Base-by-base conservation (phyloP, 257 asterid genomes). In the Salvia miltiorrhiza region DNA sequence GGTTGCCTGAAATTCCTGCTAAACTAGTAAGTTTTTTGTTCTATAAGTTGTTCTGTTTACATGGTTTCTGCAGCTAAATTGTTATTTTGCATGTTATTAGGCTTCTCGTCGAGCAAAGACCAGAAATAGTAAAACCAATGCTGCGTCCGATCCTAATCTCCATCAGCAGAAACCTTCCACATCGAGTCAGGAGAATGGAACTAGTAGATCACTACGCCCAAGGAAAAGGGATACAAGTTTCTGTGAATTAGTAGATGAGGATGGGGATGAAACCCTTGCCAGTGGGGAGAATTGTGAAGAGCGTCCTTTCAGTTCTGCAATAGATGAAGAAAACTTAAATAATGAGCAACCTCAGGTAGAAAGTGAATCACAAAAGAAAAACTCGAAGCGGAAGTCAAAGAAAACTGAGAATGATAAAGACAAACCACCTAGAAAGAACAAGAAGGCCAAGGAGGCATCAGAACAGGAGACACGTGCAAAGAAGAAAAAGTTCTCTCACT, bases 401-500 rank as follows among this genome's bases (percentile, higher is more conserved):
- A 82, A 81, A 73, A 35, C 77, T 44, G 77, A 58, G 52, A 77
- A 70, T 47, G 86, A 71, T 60, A 80, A 80, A 75, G 91, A 83
- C 53, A 90, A 84, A 75, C 83, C 77, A 50, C 72, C 67, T 74
- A 83, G 73, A 74, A 90, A 85, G 81, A 80, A 76, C 57, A 88
- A 85, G 77, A 87, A 72, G 78, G 80, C 79, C 33, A 78, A 76
- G 75, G 90, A 83, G 67, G 76, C 75, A 48, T 67, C 88, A 23
- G 82, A 77, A 14, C 77, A 73, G 81, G 81, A 69, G 64, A 73
- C 81, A 14, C 74, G 26, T 77, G 73, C 69, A 56, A 87, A 82
- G 82, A 85, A 77, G 73, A 93, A 90, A 67, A 90, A 82, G 76
- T 93, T 93, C 67, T 59, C 91, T 63, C 99, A 86, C 71, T 78